These are phyloP conservation scores for Salicornia ramosissima DNA, from an alignment of 148 eudicot species.

Conservation along the genomic window DNA sequence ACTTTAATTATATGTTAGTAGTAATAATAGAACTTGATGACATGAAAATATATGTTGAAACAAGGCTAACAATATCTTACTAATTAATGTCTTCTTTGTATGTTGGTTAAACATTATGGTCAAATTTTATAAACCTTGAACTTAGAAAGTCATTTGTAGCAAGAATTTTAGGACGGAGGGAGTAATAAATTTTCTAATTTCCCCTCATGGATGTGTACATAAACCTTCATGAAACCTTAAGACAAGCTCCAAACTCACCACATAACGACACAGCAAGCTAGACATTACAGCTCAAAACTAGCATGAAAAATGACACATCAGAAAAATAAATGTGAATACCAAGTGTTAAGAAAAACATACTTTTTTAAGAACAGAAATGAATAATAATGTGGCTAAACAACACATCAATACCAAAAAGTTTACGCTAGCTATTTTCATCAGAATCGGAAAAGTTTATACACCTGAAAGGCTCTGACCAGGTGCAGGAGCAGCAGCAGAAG, in stretches of 20 bases:
- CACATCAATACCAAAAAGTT: not conserved
- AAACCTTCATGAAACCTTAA: not conserved
- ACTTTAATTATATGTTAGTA: too few species aligned
- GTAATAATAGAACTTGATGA: too few species aligned
- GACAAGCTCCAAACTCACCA: not conserved
- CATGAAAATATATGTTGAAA: too few species aligned
- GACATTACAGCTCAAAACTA: not conserved
- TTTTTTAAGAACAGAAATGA: not conserved
- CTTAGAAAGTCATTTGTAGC: too few species aligned
- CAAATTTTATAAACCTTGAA: too few species aligned
- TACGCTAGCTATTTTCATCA: not conserved
- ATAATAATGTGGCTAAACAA: not conserved
- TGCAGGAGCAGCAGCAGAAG: conserved; percentile 28
- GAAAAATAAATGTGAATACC: not conserved
- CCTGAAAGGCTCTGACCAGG: conserved; percentile 41
- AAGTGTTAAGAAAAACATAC: too few species aligned
- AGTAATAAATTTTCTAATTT: too few species aligned
- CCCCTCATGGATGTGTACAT: not conserved
- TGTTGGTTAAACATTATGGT: too few species aligned
- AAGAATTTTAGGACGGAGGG: too few species aligned
- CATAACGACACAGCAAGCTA: not conserved
- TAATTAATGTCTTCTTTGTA: too few species aligned
- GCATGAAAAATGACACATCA: not conserved
- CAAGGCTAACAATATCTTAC: too few species aligned
- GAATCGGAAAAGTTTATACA: conserved; percentile 9